Evolutionary conservation across 129 eudicot species (phyloP), one percentile per base, ranked within the genome.

Genomic region (Centrapalus pauciflorus): DNA sequence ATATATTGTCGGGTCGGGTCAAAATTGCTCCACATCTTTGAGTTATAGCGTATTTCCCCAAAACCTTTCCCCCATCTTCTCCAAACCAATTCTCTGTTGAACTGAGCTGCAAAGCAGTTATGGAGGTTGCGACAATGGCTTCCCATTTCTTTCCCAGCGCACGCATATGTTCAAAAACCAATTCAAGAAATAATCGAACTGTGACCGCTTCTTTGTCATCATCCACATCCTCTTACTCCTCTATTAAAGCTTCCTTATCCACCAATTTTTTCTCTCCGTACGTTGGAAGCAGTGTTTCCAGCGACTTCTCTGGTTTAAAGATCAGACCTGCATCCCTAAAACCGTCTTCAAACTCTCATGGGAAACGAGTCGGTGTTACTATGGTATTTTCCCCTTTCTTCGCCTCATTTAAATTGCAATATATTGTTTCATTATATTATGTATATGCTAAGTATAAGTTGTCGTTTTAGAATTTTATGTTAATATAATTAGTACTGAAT

Each of bases 291-390:
- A 33, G 80, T 58, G 51, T 81, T 30, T 67, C 80, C 72, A 64
- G 73, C 50, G 81, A 79, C 16, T 85, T 91, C 14, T 55, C 86
- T 29, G 92, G 89, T 41, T 70, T 20, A 0, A 79, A 75, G 66
- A 76, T 83, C 74, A 87, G 94, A 71, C 84, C 94, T 38, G 73
- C 40, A 13, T 83, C 82, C 7, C 80, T 81, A n/a, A 72, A 71
- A 29, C 81, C 81, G 29, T 66, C 63, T 60, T 63, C 84, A 0
- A 55, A 40, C 66, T 80, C 85, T 28, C 83, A 64, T 26, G 77
- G 69, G 51, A 87, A 87, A 67, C 87, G 95, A 16, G 60, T 82
- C 41, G 89, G 84, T 69, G 87, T 90, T 26, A 87, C 97, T 13
- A 84, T 82, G 97, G 97, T 90, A 82, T 13, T 57, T 76, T 6